Evolutionary conservation across 108 stramenopile genomes (phyloP), one percentile per base, ranked within the genome.

Genomic region (Nannochloropsis gaditana): DNA sequence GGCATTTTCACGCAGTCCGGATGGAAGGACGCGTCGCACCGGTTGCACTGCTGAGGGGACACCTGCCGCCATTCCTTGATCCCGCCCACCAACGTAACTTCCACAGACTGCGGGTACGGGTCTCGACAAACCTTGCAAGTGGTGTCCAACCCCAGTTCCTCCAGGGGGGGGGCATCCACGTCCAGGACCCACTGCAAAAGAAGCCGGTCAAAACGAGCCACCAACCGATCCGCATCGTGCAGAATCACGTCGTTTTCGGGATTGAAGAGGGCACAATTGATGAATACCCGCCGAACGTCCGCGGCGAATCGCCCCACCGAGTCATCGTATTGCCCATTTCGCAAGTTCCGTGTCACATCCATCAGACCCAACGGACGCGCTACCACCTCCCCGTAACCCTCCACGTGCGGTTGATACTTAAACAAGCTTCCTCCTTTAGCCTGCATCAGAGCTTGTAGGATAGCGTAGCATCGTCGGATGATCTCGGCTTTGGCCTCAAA

Each of bases 1-100:
- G 59, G 59, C 59, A 73, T 73, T n/a, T 73, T 3, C 59, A 73
- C 59, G 59, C 59, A 73, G 59, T 73, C 59, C 59, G 59, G 59
- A 2, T 73, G 59, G 59, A 73, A 73, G 59, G 19, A 73, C 5
- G 59, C 59, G 6, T 73, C 59, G 59, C 59, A 73, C 19, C 59
- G 59, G 6, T 73, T 73, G 6, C 59, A 73, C 59, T 73, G 59
- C 59, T 73, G 59, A 4, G 59, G 59, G 0, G 59, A 15, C 59
- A 73, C 59, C 19, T 4, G 59, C n/a, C 59, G 59, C 59, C 59
- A 73, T 6, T 73, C 59, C 59, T 73, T 73, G 59, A 73, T 73
- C 59, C 59, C 59, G 59, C 59, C 59, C 59, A 73, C 59, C 59
- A 73, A 73, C 2, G 4, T n/a, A 15, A 73, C 59, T n/a, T 73